Percentiles rank a stretch among this genome's conserved stretches.
These are phyloP conservation scores for Boletellus sp. DNA, from an alignment of 768 basidiomycete genomes.

Conservation along the genomic window DNA sequence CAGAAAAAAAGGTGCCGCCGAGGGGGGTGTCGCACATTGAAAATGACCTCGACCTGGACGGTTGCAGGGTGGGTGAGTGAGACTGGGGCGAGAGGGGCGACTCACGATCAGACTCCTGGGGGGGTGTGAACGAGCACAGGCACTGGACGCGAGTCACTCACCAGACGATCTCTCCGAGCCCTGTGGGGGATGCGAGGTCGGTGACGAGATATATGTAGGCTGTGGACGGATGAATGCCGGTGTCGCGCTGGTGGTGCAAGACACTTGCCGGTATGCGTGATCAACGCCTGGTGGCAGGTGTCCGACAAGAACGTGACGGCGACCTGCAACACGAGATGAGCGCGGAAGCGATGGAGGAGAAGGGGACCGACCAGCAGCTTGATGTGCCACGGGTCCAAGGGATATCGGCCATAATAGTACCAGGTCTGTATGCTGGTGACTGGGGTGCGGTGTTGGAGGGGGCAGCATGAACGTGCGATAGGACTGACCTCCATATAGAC, in stretches of 20 bases:
- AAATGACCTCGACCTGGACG: conserved; percentile 47
- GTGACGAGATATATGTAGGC: conserved; percentile 49
- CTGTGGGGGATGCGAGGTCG: conserved; percentile 31
- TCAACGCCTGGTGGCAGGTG: conserved; percentile 53
- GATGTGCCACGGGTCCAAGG: conserved; percentile 49
- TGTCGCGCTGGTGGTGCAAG: neutral
- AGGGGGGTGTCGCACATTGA: conserved; percentile 37
- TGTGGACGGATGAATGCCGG: conserved; percentile 15
- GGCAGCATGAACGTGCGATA: neutral
- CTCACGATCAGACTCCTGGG: conserved; percentile 28
- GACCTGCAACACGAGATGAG: conserved; percentile 37
- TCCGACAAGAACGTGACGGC: conserved; percentile 50
- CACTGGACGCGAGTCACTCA: conserved; percentile 19
- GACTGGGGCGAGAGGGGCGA: neutral
- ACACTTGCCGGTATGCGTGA: conserved; percentile 48
- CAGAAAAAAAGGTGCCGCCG: neutral
- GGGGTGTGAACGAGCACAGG: conserved; percentile 5
- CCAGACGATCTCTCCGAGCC: conserved; percentile 43
- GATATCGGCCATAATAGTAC: conserved; percentile 51
- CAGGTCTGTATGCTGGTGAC: conserved; percentile 57
- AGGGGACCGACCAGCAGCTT: conserved; percentile 41
- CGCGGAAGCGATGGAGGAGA: neutral
- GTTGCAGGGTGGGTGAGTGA: conserved; percentile 1
- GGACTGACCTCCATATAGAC: conserved; percentile 49
- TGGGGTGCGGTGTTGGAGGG: conserved; percentile 20